Evolutionary conservation across 768 basidiomycete species (phyloP).

Genomic region (Pleurotus citrinopileatus): DNA sequence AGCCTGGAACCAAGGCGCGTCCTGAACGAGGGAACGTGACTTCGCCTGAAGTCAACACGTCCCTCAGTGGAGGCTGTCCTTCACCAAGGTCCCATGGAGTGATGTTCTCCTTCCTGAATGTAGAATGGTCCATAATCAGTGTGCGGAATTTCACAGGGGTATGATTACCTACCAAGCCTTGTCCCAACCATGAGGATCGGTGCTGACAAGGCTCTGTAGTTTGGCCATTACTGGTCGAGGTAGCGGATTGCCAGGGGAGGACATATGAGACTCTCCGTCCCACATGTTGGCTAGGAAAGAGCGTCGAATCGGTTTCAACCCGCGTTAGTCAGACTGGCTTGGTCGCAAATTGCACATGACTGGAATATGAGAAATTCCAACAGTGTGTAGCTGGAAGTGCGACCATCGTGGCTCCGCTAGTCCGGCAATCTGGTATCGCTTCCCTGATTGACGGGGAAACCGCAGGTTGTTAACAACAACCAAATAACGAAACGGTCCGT

Average conservation of each 20-base stretch:
- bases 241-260: background rate
- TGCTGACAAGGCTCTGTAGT: conserved; percentile 1
- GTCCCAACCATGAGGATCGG: conserved; percentile 8
- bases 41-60: conserved; percentile 44
- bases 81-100: conserved; percentile 66
- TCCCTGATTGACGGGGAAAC: too few relatives aligned
- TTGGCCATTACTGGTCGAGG: background rate
- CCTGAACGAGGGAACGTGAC: conserved; percentile 41
- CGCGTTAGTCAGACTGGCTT: too few relatives aligned
- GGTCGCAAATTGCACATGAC: too few relatives aligned
- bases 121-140: background rate
- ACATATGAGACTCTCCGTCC: too few relatives aligned
- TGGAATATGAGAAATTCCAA: too few relatives aligned
- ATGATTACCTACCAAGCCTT: conserved; percentile 4
- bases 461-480: too few relatives aligned
- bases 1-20: conserved; percentile 53
- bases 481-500: too few relatives aligned
- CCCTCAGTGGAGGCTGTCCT: conserved; percentile 52
- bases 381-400: too few relatives aligned
- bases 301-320: too few relatives aligned
- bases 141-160: background rate
- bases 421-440: too few relatives aligned
- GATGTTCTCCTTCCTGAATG: conserved; percentile 39
- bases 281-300: too few relatives aligned
- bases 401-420: too few relatives aligned